A percentile compares a stretch with the other conserved stretches of the same genome.
Conservation (phyloP, 2,329 filamentous ascomycete species). For the Colletotrichum echinochloae region DNA sequence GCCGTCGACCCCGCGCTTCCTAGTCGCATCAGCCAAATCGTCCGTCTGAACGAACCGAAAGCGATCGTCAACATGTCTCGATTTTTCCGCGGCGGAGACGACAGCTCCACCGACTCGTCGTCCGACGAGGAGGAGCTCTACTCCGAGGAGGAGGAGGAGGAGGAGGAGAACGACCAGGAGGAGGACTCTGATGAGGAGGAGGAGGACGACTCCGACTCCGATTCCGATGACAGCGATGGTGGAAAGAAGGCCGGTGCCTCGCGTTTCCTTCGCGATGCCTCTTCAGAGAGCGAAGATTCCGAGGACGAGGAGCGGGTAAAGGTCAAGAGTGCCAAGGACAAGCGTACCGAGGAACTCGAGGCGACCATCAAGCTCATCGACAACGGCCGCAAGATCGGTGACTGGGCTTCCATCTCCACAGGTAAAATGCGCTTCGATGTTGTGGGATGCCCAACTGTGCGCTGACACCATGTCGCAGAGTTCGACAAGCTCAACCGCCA, state of each 20-base stretch:
- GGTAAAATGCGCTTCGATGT: slow-evolving; percentile 66
- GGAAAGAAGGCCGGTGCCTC: slow-evolving; percentile 78
- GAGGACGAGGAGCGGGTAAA: slow-evolving; percentile 88
- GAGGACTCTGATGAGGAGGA: slow-evolving; percentile 66
- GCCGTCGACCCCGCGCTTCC: slow-evolving; percentile 38
- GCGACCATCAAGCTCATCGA: slow-evolving; percentile 90
- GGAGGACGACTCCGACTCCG: slow-evolving; percentile 62
- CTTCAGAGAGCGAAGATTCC: slow-evolving; percentile 83
- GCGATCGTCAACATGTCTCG: slow-evolving; percentile 79
- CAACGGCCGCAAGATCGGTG: slow-evolving; percentile 96
- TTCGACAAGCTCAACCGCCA: slow-evolving; percentile 95
- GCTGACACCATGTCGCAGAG: slow-evolving; percentile 65
- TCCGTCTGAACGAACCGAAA: slow-evolving; percentile 34
- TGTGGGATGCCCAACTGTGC: background rate
- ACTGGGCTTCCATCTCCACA: slow-evolving; percentile 92
- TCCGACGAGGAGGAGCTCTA: slow-evolving; percentile 98
- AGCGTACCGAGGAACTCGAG: slow-evolving; percentile 94
- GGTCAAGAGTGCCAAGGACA: slow-evolving; percentile 98
- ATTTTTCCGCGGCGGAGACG: slow-evolving; percentile 93
- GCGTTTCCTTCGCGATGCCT: slow-evolving; percentile 80
- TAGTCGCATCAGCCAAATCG: slow-evolving; percentile 35
- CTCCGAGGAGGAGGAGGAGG: slow-evolving; percentile 78
- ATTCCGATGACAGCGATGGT: slow-evolving; percentile 73
- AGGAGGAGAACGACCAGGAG: slow-evolving; percentile 63
- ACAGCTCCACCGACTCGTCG: slow-evolving; percentile 95